These are phyloP conservation scores for Rosellinia necatrix DNA, from an alignment of 2,329 filamentous ascomycete genomes.

Conservation along the genomic window DNA sequence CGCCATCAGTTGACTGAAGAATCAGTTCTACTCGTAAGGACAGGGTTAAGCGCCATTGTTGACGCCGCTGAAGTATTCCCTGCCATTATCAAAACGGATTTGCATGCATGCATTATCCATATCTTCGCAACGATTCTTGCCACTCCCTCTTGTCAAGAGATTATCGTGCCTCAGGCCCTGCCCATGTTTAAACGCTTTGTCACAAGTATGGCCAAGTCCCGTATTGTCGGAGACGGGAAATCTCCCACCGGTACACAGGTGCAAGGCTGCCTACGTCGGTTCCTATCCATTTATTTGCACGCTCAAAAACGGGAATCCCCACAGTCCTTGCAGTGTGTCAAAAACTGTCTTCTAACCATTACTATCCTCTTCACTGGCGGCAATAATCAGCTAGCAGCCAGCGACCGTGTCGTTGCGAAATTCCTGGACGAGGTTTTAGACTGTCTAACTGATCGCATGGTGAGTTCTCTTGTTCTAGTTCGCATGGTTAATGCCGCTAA, in stretches of 20 bases:
- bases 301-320: conserved; percentile 76
- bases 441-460: conserved; percentile 78
- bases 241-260: conserved; percentile 70
- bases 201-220: conserved; percentile 66
- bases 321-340: conserved; percentile 83
- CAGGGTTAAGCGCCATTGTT: conserved; percentile 84
- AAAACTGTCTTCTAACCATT: conserved; percentile 86
- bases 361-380: conserved; percentile 88
- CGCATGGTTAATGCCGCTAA: conserved; percentile 23
- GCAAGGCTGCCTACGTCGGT: conserved; percentile 79
- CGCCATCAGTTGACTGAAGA: conserved; percentile 86
- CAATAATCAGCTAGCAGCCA: conserved; percentile 71
- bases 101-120: conserved; percentile 95
- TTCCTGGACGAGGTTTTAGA: conserved; percentile 84
- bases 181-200: conserved; percentile 93
- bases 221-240: conserved; percentile 41
- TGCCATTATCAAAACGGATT: conserved; percentile 91
- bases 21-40: conserved; percentile 77
- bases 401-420: conserved; percentile 73
- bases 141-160: conserved; percentile 82
- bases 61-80: conserved; percentile 96
- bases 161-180: conserved; percentile 86
- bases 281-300: conserved; percentile 77
- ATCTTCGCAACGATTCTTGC: conserved; percentile 93
- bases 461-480: conserved; percentile 40